These are phyloP conservation scores for Fusarium denticulatum DNA, from an alignment of 2,329 filamentous ascomycete species.

Conservation along the genomic window DNA sequence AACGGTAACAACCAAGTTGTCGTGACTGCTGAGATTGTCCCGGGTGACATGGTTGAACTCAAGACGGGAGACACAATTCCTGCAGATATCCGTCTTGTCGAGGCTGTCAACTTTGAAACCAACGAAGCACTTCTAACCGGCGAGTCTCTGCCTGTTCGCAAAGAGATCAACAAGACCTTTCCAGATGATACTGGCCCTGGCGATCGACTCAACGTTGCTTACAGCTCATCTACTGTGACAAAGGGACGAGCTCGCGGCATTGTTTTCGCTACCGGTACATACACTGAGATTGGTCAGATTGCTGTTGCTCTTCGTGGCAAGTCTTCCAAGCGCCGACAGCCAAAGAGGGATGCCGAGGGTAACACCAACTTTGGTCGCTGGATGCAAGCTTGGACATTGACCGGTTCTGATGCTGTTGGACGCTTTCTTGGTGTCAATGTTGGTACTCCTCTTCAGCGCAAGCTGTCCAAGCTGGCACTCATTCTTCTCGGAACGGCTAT, in stretches of 20 bases:
- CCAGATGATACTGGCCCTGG: conserved; percentile 57
- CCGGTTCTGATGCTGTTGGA: conserved; percentile 64
- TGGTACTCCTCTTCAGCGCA: conserved; percentile 75
- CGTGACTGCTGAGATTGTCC: conserved; percentile 58
- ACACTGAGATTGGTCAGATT: conserved; percentile 71
- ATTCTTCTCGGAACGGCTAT: conserved; percentile 74
- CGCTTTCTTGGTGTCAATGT: conserved; percentile 74
- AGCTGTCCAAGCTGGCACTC: conserved; percentile 73
- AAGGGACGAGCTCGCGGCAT: conserved; percentile 69
- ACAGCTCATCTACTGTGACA: conserved; percentile 70
- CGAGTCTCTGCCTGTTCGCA: conserved; percentile 69
- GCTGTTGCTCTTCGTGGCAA: conserved; percentile 58
- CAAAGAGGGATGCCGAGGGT: conserved; percentile 57
- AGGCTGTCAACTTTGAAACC: conserved; percentile 73
- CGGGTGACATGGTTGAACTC: conserved; percentile 65
- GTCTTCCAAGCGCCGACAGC: conserved; percentile 47
- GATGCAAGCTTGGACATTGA: conserved; percentile 51
- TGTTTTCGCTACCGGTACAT: conserved; percentile 69
- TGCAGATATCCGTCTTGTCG: conserved; percentile 65
- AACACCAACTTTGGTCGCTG: conserved; percentile 46
- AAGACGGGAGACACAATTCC: conserved; percentile 70
- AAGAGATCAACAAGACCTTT: conserved; percentile 59
- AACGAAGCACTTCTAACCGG: conserved; percentile 74
- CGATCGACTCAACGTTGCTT: conserved; percentile 70
- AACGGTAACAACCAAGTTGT: conserved; percentile 52